phyloP scores from a whole-genome alignment of 2,329 filamentous ascomycete species.

The Orbilia javanica region DNA sequence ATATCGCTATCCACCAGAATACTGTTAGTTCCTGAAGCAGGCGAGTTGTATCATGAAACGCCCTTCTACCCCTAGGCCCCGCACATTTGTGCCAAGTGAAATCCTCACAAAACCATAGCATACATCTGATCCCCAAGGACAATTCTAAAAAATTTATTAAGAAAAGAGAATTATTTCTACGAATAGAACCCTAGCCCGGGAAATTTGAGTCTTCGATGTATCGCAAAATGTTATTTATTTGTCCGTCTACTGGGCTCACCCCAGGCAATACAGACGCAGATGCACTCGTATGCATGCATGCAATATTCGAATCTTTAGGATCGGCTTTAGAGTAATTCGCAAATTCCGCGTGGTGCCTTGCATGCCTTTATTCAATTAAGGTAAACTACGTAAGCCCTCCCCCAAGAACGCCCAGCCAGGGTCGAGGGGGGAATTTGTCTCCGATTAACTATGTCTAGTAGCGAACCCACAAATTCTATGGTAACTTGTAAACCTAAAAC shows the following conservation, averaged over 20 bases:
- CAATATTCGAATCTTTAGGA: not conserved
- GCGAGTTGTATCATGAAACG: not conserved
- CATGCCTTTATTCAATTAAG: not conserved
- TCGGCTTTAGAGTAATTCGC: not conserved
- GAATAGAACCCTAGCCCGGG: not conserved
- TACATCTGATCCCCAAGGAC: not conserved
- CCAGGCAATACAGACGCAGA: not conserved
- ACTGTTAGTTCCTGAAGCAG: not conserved
- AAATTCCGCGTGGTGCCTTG: not conserved
- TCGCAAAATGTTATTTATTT: too few relatives aligned
- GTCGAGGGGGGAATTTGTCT: slow-evolving; percentile 1
- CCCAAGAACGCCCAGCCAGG: not conserved
- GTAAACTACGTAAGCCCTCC: not conserved
- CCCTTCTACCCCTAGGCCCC: not conserved
- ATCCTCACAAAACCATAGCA: not conserved
- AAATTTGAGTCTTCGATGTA: not conserved
- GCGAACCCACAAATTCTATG: not conserved
- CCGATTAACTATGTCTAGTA: slow-evolving; percentile 35
- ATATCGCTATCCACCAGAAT: not conserved
- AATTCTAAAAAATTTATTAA: not conserved
- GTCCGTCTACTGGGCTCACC: not conserved
- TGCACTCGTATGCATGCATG: not conserved
- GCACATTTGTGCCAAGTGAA: not conserved
- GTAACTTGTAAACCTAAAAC: slow-evolving; percentile 25
- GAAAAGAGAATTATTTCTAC: not conserved